Conservation (phyloP, 23 red algal species). For the Pyropia haitanensis region DNA sequence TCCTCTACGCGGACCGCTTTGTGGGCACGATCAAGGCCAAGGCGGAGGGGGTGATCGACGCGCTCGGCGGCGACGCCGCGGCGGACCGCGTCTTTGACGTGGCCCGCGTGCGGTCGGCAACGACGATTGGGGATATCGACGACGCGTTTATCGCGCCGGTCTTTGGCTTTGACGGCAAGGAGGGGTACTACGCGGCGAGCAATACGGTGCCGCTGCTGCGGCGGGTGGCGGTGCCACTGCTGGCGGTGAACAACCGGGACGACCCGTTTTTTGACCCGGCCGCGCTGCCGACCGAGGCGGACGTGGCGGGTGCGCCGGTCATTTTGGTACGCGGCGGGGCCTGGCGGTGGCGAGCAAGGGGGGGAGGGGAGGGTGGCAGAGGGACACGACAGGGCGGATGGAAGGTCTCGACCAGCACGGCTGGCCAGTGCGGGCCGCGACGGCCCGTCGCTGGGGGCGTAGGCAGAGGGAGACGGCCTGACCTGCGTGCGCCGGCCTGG, state of each 20-base stretch:
- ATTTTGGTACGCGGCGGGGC: conserved; percentile 1
- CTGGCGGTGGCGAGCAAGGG: too few relatives aligned
- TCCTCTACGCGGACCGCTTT: conserved; percentile 57
- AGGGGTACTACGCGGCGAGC: conserved; percentile 67
- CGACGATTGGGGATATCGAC: conserved; percentile 74
- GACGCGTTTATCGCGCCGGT: conserved; percentile 70
- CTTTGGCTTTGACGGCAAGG: conserved; percentile 70
- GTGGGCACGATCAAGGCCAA: conserved; percentile 46
- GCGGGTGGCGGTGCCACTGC: conserved; percentile 41
- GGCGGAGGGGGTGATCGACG: conserved; percentile 2
- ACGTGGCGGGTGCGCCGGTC: conserved; percentile 48
- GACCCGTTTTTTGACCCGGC: conserved; percentile 75
- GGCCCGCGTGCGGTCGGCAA: conserved; percentile 13
- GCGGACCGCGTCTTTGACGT: conserved; percentile 13
- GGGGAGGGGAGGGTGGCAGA: too few relatives aligned
- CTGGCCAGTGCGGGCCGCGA: too few relatives aligned
- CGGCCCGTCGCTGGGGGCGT: too few relatives aligned
- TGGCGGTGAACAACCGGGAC: conserved; percentile 54
- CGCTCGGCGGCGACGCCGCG: conserved; percentile 8
- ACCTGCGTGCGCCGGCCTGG: too few relatives aligned
- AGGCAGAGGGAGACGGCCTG: too few relatives aligned
- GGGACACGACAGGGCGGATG: too few relatives aligned
- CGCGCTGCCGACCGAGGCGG: conserved; percentile 33
- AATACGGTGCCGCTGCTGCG: conserved; percentile 41
- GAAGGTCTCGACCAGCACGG: too few relatives aligned